phyloP scores from a whole-genome alignment of 352 stramenopile genomes.

The Phytophthora uliginosa region DNA sequence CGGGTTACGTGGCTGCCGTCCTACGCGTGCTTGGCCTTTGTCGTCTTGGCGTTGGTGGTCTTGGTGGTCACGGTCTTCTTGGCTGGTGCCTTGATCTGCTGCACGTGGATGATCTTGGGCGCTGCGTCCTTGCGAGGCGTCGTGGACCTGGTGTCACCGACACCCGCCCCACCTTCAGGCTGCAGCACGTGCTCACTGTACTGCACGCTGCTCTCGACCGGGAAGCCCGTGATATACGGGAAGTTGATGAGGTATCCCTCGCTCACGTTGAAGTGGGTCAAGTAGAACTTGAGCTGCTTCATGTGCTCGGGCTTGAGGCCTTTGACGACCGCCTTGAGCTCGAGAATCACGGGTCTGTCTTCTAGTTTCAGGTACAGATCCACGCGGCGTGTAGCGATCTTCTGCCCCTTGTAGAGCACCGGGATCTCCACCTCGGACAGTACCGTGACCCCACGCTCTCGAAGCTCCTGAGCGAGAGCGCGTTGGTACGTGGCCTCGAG shows the following conservation, averaged over 20 bases:
- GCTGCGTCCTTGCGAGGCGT: conserved; percentile 14
- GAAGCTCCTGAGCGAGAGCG: conserved; percentile 37
- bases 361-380: conserved; percentile 44
- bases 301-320: conserved; percentile 29
- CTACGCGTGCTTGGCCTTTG: conserved; percentile 6
- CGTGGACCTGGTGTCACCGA: conserved; percentile 32
- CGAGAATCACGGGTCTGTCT: conserved; percentile 40
- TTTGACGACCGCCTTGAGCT: conserved; percentile 46
- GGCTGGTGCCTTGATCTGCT: conserved; percentile 5
- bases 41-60: not conserved
- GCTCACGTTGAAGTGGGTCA: conserved; percentile 42
- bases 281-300: conserved; percentile 56
- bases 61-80: conserved; percentile 8
- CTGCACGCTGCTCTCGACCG: conserved; percentile 23
- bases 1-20: not conserved
- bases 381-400: conserved; percentile 39
- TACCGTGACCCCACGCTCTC: conserved; percentile 34
- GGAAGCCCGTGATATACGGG: conserved; percentile 42
- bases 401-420: conserved; percentile 41
- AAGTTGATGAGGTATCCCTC: conserved; percentile 61
- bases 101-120: conserved; percentile 30
- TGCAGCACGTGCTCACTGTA: conserved; percentile 32
- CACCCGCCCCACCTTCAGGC: conserved; percentile 10
- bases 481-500: conserved; percentile 52
- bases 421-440: conserved; percentile 42